Percentiles rank a stretch among this genome's conserved stretches.
phyloP scores from a whole-genome alignment of 73 alveolate genomes.

The Tetrahymena elliotti region DNA sequence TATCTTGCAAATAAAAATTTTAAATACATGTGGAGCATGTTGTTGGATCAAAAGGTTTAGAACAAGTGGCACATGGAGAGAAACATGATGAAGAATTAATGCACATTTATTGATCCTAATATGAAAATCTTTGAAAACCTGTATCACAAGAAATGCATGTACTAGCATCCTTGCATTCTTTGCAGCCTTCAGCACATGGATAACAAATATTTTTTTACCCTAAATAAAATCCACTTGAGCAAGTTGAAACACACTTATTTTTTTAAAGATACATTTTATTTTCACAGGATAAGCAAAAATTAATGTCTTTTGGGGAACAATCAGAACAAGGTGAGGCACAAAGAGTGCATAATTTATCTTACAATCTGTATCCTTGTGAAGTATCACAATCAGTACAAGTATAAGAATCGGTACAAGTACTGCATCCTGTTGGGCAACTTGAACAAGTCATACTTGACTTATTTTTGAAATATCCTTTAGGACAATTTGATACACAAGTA shows the following conservation, averaged over 20 bases:
- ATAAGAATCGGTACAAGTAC: neutral
- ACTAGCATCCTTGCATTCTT: neutral
- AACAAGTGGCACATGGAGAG: neutral
- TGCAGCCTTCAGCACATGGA: neutral
- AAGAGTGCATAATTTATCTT: neutral
- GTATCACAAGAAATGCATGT: neutral
- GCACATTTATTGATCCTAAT: neutral
- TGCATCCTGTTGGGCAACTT: neutral
- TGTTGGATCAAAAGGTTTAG: neutral
- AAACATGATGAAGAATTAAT: neutral
- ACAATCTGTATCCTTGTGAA: neutral
- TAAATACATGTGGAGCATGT: neutral
- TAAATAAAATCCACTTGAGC: neutral
- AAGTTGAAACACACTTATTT: neutral
- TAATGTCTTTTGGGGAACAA: neutral
- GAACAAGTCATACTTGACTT: neutral
- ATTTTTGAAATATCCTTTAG: neutral
- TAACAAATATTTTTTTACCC: neutral
- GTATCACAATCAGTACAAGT: neutral
- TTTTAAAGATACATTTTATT: neutral
- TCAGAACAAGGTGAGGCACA: neutral
- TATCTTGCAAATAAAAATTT: neutral
- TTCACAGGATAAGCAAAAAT: neutral
- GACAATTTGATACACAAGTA: neutral
- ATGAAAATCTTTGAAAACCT: neutral